Conservation (phyloP, 1,139 yeast genomes). For the Debaryomyces singareniensis region DNA sequence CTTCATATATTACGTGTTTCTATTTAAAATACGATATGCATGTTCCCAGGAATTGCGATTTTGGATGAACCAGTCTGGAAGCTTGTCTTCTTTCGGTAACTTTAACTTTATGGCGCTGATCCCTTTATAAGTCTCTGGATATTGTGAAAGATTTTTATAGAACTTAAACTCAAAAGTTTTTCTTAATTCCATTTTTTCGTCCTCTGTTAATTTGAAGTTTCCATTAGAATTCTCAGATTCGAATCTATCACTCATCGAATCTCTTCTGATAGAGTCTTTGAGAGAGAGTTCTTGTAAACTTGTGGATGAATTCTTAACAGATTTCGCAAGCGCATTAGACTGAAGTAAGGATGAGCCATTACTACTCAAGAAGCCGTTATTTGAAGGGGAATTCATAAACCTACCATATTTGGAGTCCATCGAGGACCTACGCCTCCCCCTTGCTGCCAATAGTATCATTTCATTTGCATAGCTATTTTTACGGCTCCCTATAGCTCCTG, state of each 20-base stretch:
- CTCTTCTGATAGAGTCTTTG: neutral
- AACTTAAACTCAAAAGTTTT: conserved; percentile 28
- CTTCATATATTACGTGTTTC: too few species aligned
- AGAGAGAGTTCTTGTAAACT: neutral
- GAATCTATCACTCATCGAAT: neutral
- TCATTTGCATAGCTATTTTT: neutral
- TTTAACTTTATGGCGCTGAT: conserved; percentile 38
- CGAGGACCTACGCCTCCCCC: conserved; percentile 26
- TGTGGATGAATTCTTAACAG: neutral
- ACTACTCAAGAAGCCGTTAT: neutral
- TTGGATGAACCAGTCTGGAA: conserved; percentile 67
- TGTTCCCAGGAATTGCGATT: conserved; percentile 63
- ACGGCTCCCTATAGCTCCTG: conserved; percentile 7
- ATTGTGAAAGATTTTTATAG: conserved; percentile 29
- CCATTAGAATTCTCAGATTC: neutral
- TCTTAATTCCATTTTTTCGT: conserved; percentile 10
- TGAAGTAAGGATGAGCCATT: neutral
- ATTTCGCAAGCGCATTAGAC: neutral
- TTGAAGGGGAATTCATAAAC: neutral
- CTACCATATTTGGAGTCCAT: conserved; percentile 21
- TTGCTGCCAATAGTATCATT: neutral
- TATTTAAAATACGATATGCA: conserved; percentile 10
- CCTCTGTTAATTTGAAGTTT: neutral
- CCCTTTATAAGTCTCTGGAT: conserved; percentile 25
- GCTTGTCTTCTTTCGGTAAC: conserved; percentile 54